Evolutionary conservation across 306 rosid species (phyloP).

Genomic region (Datisca glomerata): DNA sequence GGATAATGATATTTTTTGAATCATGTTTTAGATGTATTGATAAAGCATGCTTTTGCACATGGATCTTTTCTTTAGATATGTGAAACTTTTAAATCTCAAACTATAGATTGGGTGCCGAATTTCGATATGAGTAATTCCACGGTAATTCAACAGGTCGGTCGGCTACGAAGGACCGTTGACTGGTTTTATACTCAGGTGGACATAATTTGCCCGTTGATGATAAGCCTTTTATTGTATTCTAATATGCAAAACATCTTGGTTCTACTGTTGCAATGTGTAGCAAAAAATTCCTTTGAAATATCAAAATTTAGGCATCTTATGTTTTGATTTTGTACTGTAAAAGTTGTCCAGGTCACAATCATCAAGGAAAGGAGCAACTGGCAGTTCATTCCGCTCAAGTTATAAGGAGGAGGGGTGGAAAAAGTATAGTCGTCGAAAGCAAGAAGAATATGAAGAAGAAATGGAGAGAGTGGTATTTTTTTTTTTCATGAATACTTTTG

Average conservation of each 20-base stretch:
- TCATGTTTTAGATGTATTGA: no score
- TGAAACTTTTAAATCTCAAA: no score
- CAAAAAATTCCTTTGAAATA: no score
- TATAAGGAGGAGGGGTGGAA: slow-evolving; percentile 78
- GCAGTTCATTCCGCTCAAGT: slow-evolving; percentile 38
- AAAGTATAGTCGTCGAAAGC: slow-evolving; percentile 49
- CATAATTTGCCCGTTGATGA: background rate
- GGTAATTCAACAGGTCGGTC: slow-evolving; percentile 49
- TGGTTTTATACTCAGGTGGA: slow-evolving; percentile 54
- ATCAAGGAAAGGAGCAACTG: slow-evolving; percentile 36
- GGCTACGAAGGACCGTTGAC: slow-evolving; percentile 56
- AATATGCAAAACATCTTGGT: background rate
- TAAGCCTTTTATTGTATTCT: background rate
- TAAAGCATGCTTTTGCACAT: no score
- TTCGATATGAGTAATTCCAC: no score
- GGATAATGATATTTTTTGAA: no score
- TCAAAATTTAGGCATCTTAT: no score
- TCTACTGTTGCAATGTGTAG: no score
- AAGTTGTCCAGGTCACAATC: slow-evolving; percentile 50
- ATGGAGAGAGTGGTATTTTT: slow-evolving; percentile 70
- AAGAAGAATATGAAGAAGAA: slow-evolving; percentile 89
- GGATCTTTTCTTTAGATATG: no score
- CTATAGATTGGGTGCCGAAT: no score
- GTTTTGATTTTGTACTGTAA: no score
- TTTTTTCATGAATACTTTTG: background rate